Evolutionary conservation across 2,329 filamentous ascomycete genomes (phyloP), one percentile per base, ranked within the genome.

Genomic region (Ophiostoma himal-ulmi): DNA sequence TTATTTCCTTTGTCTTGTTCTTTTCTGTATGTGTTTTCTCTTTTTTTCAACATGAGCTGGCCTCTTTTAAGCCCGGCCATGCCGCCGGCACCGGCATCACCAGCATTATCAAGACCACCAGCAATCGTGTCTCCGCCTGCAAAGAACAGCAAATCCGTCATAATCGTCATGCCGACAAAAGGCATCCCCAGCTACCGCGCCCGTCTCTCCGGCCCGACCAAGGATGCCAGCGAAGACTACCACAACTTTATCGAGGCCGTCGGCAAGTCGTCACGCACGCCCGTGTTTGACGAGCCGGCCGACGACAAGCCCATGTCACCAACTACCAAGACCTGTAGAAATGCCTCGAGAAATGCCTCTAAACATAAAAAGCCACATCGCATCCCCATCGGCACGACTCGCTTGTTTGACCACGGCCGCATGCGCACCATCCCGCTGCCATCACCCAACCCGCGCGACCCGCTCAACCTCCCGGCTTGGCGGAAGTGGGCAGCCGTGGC

Each of bases 401-500:
- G 68, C 26, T 67, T 74, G 10, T 70, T 70, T 14, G 70, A 70
- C 44, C 62, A 70, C 60, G 72, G 73, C 36, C 69, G 72, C n/a
- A 64, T 73, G 57, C 71, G 73, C 6, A 37, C 70, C 67, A 57
- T 73, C 20, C 71, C 73, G 36, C 71, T 73, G 41, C 73, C 73
- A 11, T 72, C 73, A 4, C 57, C 69, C 30, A 65, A 74, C 70
- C 73, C 73, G 3, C 66, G 68, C 77, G 77, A 78, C 71, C 78
- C 77, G 5, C 70, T 78, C 34, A 78, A 79, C 68, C 72, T 78
- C 13, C 75, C 76, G 2, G 66, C 73, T 14, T 77, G 77, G 76
- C 73, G 77, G 44, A 79, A 78, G 67, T 78, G 77, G 76, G 62
- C 75, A 2, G 75, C 77, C 36, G 75, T 79, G 13, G 74, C 66